Conservation (phyloP, 306 rosid genomes). For the Senna tora region DNA sequence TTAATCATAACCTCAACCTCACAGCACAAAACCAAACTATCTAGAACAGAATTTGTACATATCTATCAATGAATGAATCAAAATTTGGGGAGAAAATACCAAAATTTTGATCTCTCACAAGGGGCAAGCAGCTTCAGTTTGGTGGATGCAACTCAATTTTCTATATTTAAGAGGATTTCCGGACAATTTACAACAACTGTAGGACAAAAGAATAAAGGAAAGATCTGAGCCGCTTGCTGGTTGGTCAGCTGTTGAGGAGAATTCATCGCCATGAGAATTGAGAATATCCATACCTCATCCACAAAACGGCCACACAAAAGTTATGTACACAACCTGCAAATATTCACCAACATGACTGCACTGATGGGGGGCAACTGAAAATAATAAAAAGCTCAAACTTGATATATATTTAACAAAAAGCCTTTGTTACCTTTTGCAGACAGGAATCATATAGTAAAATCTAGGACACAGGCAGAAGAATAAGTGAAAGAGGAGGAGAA, state of each 20-base stretch:
- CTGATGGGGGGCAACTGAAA: not conserved
- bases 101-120: conserved; percentile 18
- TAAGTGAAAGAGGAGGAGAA: conserved; percentile 36
- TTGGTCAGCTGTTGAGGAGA: conserved; percentile 40
- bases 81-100: conserved; percentile 6
- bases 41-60: conserved; percentile 7
- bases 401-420: conserved; percentile 10
- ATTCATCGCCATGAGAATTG: conserved; percentile 34
- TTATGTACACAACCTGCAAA: conserved; percentile 76
- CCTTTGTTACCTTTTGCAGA: conserved; percentile 57
- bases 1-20: not conserved
- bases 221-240: not conserved
- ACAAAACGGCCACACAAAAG: conserved; percentile 48
- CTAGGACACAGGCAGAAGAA: conserved; percentile 39
- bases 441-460: conserved; percentile 40
- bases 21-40: not conserved
- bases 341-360: conserved; percentile 22
- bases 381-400: conserved; percentile 7
- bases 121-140: not conserved
- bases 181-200: conserved; percentile 13
- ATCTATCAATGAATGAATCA: conserved; percentile 6
- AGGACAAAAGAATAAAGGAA: not conserved
- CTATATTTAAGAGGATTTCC: not conserved
- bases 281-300: conserved; percentile 52
- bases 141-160: conserved; percentile 3